Evolutionary conservation across 2,329 filamentous ascomycete species (phyloP).

Genomic region (Alternaria burnsii): DNA sequence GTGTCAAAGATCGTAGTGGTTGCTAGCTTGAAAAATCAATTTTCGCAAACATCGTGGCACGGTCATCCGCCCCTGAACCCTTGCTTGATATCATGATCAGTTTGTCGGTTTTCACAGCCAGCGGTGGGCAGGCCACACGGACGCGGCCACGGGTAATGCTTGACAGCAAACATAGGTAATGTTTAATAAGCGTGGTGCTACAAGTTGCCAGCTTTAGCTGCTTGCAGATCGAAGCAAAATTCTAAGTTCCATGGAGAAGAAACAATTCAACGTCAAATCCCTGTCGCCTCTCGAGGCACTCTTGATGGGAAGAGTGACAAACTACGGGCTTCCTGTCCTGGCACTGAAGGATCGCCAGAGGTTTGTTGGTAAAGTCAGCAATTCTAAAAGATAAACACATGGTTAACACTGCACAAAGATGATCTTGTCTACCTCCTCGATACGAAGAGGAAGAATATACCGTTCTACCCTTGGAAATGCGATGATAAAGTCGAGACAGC

Average conservation of each 20-base stretch:
- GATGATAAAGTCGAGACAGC: background rate
- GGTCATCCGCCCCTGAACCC: accelerated
- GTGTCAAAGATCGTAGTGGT: background rate
- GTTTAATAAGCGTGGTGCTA: background rate
- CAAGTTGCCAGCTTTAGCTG: background rate
- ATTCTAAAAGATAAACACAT: background rate
- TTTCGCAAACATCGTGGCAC: no score
- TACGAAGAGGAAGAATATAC: background rate
- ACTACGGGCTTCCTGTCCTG: background rate
- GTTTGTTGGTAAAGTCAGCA: background rate
- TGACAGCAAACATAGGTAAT: background rate
- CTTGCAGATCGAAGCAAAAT: background rate
- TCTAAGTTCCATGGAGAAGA: background rate
- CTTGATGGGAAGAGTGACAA: background rate
- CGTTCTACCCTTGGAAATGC: background rate
- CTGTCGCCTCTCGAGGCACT: background rate
- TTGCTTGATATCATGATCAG: no score
- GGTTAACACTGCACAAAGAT: background rate
- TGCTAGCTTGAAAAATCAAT: no score
- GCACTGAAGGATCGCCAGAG: background rate
- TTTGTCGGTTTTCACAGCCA: no score
- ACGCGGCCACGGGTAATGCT: background rate
- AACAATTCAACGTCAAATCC: background rate
- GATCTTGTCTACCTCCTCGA: background rate
- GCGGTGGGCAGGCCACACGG: no score